Conservation (phyloP, 2,329 filamentous ascomycete genomes). For the Exophiala sp. region DNA sequence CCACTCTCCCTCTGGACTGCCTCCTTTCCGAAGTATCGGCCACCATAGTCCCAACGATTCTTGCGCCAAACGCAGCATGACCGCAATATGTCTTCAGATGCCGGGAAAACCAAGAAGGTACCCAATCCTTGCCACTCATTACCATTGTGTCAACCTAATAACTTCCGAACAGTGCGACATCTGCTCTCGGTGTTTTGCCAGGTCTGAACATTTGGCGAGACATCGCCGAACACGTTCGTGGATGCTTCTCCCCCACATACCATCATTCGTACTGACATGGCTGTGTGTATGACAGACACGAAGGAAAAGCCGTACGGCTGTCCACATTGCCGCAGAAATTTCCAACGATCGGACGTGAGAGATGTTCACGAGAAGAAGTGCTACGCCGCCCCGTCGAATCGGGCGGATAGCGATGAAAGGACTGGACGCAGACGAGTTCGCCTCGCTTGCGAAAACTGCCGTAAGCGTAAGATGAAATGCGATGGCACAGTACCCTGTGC, state of each 20-base stretch:
- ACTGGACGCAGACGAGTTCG: conserved; percentile 20
- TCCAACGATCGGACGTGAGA: conserved; percentile 11
- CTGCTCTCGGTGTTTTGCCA: conserved; percentile 12
- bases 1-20: too few species aligned
- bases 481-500: conserved; percentile 26
- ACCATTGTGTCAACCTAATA: too few species aligned
- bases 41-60: too few species aligned
- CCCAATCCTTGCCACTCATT: background rate
- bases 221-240: conserved; percentile 9
- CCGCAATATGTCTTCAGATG: background rate
- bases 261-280: background rate
- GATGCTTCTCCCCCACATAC: background rate
- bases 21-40: too few species aligned
- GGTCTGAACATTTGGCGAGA: conserved; percentile 12
- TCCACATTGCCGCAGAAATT: conserved; percentile 4
- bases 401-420: background rate
- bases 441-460: conserved; percentile 28
- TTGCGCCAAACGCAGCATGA: background rate
- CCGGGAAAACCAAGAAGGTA: conserved; percentile 6
- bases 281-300: conserved; percentile 1
- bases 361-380: conserved; percentile 10
- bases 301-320: conserved; percentile 15
- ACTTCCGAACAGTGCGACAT: conserved; percentile 7
- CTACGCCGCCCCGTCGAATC: background rate
- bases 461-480: conserved; percentile 28